These are phyloP conservation scores for Diaporthe batatas DNA, from an alignment of 2,329 filamentous ascomycete species.

Conservation along the genomic window DNA sequence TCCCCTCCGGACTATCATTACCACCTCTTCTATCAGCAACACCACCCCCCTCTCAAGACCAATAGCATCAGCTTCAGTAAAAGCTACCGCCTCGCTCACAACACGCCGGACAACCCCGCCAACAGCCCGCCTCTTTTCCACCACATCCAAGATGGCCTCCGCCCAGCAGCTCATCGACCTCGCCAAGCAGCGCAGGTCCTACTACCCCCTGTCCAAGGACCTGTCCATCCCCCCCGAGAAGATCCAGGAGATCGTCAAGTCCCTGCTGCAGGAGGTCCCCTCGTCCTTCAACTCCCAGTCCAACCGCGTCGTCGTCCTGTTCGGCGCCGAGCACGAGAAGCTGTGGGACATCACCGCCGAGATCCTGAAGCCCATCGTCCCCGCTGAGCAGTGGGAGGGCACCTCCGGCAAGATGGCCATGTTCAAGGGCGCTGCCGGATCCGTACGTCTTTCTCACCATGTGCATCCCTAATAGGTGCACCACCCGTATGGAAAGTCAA, in stretches of 20 bases:
- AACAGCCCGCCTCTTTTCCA: conserved; percentile 44
- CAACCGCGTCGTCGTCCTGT: conserved; percentile 81
- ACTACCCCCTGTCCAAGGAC: conserved; percentile 77
- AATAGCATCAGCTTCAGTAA: neutral
- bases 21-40: conserved; percentile 28
- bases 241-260: conserved; percentile 74
- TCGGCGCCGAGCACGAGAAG: conserved; percentile 86
- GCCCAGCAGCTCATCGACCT: conserved; percentile 67
- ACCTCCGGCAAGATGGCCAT: conserved; percentile 60
- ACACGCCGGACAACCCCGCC: conserved; percentile 44
- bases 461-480: too few species aligned
- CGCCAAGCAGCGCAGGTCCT: conserved; percentile 76
- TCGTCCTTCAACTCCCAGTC: conserved; percentile 92
- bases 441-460: conserved; percentile 69
- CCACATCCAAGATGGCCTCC: conserved; percentile 58
- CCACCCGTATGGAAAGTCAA: too few species aligned
- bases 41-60: conserved; percentile 39
- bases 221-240: conserved; percentile 69
- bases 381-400: conserved; percentile 70
- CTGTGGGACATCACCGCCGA: conserved; percentile 83
- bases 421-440: conserved; percentile 82
- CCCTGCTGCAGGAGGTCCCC: conserved; percentile 77
- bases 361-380: conserved; percentile 76
- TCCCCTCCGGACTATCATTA: conserved; percentile 30
- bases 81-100: conserved; percentile 20